phyloP scores from a whole-genome alignment of 148 eudicot species.

The Camellia japonica region DNA sequence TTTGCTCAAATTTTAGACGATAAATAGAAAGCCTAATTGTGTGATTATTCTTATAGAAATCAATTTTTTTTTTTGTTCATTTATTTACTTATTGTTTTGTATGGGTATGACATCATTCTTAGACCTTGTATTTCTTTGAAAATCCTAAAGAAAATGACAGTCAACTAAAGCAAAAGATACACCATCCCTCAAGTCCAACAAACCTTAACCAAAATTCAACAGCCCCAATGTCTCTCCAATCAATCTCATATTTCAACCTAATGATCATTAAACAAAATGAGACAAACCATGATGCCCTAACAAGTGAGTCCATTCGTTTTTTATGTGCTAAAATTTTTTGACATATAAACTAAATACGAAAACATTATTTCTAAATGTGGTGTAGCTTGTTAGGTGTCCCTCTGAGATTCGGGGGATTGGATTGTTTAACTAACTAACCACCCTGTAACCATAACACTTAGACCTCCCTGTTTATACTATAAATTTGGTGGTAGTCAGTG shows the following conservation, averaged over 20 bases:
- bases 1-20: no score
- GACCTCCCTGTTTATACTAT: background rate
- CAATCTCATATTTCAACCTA: background rate
- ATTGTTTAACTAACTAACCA: constrained; percentile 6
- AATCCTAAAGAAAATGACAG: background rate
- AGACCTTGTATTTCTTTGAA: background rate
- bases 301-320: background rate
- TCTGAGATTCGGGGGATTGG: background rate
- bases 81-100: no score
- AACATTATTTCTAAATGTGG: no score
- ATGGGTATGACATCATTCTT: no score
- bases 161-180: background rate
- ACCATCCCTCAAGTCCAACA: background rate
- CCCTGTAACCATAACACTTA: background rate
- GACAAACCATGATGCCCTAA: background rate
- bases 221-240: background rate
- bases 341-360: no score
- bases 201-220: constrained; percentile 14
- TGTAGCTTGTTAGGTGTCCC: no score
- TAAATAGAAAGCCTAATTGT: no score
- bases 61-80: no score
- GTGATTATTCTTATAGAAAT: no score
- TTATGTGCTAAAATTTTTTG: background rate
- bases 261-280: background rate
- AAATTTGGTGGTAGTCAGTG: no score